Evolutionary conservation across 176 grass and related monocot genomes (phyloP).

Genomic region (Oryza punctata): DNA sequence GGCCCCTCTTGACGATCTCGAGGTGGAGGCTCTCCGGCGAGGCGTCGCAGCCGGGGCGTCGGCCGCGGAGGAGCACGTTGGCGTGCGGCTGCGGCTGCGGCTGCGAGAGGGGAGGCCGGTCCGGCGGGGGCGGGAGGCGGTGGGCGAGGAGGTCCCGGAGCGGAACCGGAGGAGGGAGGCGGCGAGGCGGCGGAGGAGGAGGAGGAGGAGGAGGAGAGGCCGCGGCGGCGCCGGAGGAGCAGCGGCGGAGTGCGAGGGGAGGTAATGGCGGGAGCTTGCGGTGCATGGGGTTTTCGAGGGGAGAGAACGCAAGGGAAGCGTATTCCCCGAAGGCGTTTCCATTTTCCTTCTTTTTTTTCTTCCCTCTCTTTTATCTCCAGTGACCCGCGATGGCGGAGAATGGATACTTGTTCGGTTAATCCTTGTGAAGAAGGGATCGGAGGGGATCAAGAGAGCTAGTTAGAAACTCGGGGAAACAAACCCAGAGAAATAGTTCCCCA

Average conservation of each 20-base stretch:
- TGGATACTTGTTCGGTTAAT: too few species aligned
- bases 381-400: too few species aligned
- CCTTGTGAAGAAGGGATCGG: too few species aligned
- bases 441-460: too few species aligned
- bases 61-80: constrained; percentile 25
- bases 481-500: too few species aligned
- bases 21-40: constrained; percentile 58
- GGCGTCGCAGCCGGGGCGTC: constrained; percentile 12
- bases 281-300: constrained; percentile 5
- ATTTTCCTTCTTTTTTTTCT: too few species aligned
- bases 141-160: constrained; percentile 33
- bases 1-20: constrained; percentile 56
- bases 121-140: constrained; percentile 7
- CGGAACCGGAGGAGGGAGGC: constrained; percentile 19
- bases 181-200: constrained; percentile 11
- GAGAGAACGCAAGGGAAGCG: neutral
- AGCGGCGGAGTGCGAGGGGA: neutral
- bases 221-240: neutral
- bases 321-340: neutral
- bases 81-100: constrained; percentile 29
- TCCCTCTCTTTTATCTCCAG: too few species aligned
- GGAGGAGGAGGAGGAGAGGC: neutral
- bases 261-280: constrained; percentile 52
- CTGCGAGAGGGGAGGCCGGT: constrained; percentile 10
- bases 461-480: too few species aligned